phyloP scores from a whole-genome alignment of 345 rosid species.

The Arabidopsis thaliana region TAIR10.1 NC_003075.7:11001501-11002000 shows the following conservation, averaged over 20 bases:
- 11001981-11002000: not conserved
- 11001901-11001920: not conserved
- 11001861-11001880: not conserved
- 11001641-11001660: not conserved
- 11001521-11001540: constrained; percentile 38
- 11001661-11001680: not conserved
- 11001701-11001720: constrained; percentile 6
- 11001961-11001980: no score
- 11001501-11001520: constrained; percentile 42
- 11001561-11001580: not conserved
- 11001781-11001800: not conserved
- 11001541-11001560: not conserved
- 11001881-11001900: not conserved
- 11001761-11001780: not conserved
- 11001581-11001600: not conserved
- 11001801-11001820: not conserved
- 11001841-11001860: constrained; percentile 1
- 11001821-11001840: not conserved
- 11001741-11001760: not conserved
- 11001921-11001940: not conserved
- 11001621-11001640: not conserved
- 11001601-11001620: not conserved
- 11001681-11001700: not conserved
- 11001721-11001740: not conserved
- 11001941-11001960: no score